phyloP scores from a whole-genome alignment of 768 basidiomycete genomes.

The Imleria badia region DNA sequence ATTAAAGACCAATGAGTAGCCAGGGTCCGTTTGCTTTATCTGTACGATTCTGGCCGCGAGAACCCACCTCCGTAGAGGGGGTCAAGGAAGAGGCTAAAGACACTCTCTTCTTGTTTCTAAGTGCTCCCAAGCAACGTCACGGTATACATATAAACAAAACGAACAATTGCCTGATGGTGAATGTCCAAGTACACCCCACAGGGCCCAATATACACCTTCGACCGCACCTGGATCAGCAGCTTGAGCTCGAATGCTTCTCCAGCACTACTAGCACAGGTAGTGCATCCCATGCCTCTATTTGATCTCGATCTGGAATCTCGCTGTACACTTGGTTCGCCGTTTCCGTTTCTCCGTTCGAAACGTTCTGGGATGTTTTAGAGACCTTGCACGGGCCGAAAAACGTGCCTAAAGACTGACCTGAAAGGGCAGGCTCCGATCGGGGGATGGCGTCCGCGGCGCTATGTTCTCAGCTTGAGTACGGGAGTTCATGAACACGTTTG shows the following conservation, averaged over 20 bases:
- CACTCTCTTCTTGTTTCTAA: too few species aligned
- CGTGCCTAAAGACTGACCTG: background rate
- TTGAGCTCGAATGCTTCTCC: background rate
- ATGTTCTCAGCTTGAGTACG: background rate
- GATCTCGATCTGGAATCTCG: background rate
- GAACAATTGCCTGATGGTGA: too few species aligned
- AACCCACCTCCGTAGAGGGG: too few species aligned
- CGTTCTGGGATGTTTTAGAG: background rate
- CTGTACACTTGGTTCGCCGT: background rate
- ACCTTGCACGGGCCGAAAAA: background rate
- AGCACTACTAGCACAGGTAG: background rate
- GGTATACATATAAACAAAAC: too few species aligned
- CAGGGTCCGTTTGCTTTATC: too few species aligned
- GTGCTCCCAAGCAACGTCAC: too few species aligned
- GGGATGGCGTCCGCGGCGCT: background rate
- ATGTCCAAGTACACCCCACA: too few species aligned
- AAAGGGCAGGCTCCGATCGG: background rate
- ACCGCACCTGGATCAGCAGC: too few species aligned
- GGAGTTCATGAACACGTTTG: background rate
- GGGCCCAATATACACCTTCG: too few species aligned
- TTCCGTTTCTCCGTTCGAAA: background rate
- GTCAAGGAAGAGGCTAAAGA: too few species aligned
- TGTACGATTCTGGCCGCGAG: too few species aligned
- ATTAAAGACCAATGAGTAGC: too few species aligned
- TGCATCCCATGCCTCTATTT: background rate